These are phyloP conservation scores for Exophiala xenobiotica DNA, from an alignment of 2,329 filamentous ascomycete genomes.

Conservation along the genomic window DNA sequence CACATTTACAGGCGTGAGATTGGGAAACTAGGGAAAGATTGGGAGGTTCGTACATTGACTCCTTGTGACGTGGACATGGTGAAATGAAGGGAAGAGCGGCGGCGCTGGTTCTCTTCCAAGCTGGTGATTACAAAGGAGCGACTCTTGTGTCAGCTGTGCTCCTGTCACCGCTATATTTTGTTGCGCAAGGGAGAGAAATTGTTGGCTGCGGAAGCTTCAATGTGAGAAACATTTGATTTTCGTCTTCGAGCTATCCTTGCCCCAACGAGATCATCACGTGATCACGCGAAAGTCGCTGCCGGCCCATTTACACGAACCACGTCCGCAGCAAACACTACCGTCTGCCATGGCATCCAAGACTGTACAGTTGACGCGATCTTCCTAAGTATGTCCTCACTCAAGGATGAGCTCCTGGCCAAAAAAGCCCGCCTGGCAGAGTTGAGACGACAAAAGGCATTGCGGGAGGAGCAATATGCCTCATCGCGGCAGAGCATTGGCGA, in stretches of 20 bases:
- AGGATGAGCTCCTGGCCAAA: slow-evolving; percentile 95
- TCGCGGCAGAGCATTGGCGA: slow-evolving; percentile 71
- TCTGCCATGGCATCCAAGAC: background rate
- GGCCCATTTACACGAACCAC: slow-evolving; percentile 4
- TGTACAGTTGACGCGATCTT: background rate
- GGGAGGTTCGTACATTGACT: slow-evolving; percentile 58
- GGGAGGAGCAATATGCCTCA: slow-evolving; percentile 71
- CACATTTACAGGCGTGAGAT: background rate
- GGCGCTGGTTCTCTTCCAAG: background rate
- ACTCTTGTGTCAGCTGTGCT: background rate
- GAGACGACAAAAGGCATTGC: slow-evolving; percentile 83
- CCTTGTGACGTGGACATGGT: slow-evolving; percentile 65
- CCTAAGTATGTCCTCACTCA: slow-evolving; percentile 56
- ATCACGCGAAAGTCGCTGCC: slow-evolving; percentile 10
- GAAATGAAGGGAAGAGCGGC: slow-evolving; percentile 3
- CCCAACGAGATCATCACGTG: slow-evolving; percentile 13
- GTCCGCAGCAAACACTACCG: background rate
- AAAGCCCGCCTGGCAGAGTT: slow-evolving; percentile 95
- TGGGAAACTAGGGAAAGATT: slow-evolving; percentile 1
- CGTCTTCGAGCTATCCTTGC: slow-evolving; percentile 18
- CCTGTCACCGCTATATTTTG: background rate
- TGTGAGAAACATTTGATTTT: slow-evolving; percentile 19
- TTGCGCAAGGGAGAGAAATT: background rate
- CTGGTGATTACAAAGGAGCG: background rate
- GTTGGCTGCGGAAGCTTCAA: slow-evolving; percentile 12